Evolutionary conservation across 2,329 filamentous ascomycete species (phyloP).

Genomic region (Chaetoscypha palmicola): DNA sequence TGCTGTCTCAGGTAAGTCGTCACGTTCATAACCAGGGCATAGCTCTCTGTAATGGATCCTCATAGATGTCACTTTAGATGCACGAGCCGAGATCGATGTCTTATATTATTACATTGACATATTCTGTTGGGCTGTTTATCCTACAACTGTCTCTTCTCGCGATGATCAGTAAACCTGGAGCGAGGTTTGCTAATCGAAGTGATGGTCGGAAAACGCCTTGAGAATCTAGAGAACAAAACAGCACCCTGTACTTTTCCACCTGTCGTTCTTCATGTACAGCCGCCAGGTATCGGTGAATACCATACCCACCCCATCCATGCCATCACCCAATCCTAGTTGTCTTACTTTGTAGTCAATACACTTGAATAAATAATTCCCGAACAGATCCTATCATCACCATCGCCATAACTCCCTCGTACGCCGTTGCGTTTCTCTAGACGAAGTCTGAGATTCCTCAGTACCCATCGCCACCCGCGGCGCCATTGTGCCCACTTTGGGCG

Average conservation of each 20-base stretch:
- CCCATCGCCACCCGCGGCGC: conserved; percentile 33
- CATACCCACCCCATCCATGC: conserved; percentile 10
- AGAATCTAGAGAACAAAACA: conserved; percentile 28
- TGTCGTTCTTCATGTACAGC: conserved; percentile 27
- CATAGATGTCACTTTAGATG: no score
- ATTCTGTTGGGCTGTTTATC: conserved; percentile 26
- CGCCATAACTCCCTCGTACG: conserved; percentile 17
- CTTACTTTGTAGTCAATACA: conserved; percentile 28
- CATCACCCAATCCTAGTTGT: conserved; percentile 18
- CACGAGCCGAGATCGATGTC: no score
- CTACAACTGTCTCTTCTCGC: conserved; percentile 25
- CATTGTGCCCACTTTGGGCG: conserved; percentile 51
- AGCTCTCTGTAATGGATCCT: no score
- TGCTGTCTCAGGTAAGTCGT: no score
- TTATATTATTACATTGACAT: conserved; percentile 20
- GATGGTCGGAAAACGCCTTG: conserved; percentile 24
- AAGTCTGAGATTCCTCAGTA: conserved; percentile 17
- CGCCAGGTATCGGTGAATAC: conserved; percentile 18
- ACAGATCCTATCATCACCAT: conserved; percentile 6
- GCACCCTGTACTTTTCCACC: conserved; percentile 25
- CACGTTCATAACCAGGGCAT: no score
- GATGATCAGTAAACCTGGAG: conserved; percentile 15
- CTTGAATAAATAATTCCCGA: conserved; percentile 16
- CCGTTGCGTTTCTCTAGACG: conserved; percentile 15
- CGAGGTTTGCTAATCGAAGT: conserved; percentile 13